Conservation (phyloP, 257 asterid species). For the Solanum virginianum region DNA sequence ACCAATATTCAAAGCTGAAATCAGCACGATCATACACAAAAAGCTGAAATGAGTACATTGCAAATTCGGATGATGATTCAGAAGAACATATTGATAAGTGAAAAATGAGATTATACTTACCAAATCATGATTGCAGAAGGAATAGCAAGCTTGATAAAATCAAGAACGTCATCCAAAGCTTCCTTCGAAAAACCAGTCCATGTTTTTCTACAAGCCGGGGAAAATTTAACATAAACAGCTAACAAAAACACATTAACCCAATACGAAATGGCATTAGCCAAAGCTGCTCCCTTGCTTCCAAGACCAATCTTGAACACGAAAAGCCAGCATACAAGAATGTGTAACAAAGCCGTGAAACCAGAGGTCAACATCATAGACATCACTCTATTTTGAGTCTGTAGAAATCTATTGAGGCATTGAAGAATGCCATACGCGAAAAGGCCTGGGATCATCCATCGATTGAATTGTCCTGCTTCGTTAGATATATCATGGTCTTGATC, state of each 20-base stretch:
- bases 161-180: conserved; percentile 19
- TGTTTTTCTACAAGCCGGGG: conserved; percentile 25
- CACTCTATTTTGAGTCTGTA: conserved; percentile 49
- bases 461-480: conserved; percentile 37
- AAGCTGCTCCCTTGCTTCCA: conserved; percentile 50
- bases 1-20: conserved; percentile 58
- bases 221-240: conserved; percentile 29
- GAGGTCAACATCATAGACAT: conserved; percentile 51
- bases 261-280: conserved; percentile 46
- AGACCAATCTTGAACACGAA: conserved; percentile 21
- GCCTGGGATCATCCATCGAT: conserved; percentile 50
- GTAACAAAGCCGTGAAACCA: conserved; percentile 30
- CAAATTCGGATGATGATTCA: neutral
- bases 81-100: neutral
- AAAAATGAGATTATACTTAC: conserved; percentile 8
- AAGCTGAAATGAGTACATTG: neutral
- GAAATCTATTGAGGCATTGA: conserved; percentile 39
- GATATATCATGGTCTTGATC: conserved; percentile 51
- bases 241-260: conserved; percentile 43
- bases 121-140: conserved; percentile 70
- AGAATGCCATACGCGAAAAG: conserved; percentile 49
- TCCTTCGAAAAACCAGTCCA: conserved; percentile 48
- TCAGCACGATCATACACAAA: neutral
- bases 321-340: conserved; percentile 46
- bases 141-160: conserved; percentile 42